Percentiles rank a stretch among this genome's conserved stretches.
These are phyloP conservation scores for Reutealis trisperma DNA, from an alignment of 345 rosid species.

Conservation along the genomic window DNA sequence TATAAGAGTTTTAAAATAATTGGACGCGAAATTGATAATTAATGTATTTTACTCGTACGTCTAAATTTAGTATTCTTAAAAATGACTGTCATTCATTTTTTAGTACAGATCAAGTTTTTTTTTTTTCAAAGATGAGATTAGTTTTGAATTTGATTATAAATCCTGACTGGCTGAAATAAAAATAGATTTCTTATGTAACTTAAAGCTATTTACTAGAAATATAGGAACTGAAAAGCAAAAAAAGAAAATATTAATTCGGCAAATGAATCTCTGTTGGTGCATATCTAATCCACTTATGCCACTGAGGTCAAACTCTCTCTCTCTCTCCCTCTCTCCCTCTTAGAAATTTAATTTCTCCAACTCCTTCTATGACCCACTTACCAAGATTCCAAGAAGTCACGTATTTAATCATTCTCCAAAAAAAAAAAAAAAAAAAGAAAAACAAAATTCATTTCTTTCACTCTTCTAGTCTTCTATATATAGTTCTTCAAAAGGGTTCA, in stretches of 20 bases:
- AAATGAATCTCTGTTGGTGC: constrained; percentile 14
- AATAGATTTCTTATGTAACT: no score
- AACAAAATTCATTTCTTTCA: background rate
- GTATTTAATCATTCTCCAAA: background rate
- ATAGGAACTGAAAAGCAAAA: background rate
- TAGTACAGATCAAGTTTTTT: no score
- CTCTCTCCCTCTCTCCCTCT: background rate
- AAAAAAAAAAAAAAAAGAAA: background rate
- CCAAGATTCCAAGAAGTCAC: constrained; percentile 16
- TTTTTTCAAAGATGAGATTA: no score
- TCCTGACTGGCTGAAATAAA: no score
- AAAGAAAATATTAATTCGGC: background rate
- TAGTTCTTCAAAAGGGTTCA: background rate
- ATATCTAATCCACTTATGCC: background rate
- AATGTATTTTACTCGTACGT: no score
- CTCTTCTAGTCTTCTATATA: constrained; percentile 13
- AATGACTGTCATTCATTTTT: no score
- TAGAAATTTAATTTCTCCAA: constrained; percentile 21
- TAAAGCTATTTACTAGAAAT: background rate
- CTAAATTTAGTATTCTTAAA: no score
- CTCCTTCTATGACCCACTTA: constrained; percentile 17
- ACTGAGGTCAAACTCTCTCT: constrained; percentile 16
- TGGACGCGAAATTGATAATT: no score
- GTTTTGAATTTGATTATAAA: no score
- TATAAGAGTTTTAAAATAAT: no score